These are phyloP conservation scores for Thalassiosira delicatula DNA, from an alignment of 352 stramenopile species.

Conservation along the genomic window DNA sequence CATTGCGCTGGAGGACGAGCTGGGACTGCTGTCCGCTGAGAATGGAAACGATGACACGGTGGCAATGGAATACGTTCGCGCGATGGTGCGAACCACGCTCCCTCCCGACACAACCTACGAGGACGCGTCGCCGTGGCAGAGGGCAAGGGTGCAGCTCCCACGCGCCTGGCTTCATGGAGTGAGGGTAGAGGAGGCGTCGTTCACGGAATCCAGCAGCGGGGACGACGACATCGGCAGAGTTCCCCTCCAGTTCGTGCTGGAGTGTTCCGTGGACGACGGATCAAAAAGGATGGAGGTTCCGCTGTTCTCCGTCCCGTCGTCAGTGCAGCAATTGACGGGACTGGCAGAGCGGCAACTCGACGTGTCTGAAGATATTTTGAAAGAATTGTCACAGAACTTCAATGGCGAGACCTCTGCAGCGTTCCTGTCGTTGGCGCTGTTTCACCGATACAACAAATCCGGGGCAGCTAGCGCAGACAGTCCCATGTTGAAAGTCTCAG, in stretches of 20 bases:
- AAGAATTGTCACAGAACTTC: constrained; percentile 50
- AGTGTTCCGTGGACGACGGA: constrained; percentile 56
- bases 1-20: constrained; percentile 58
- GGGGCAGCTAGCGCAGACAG: not conserved
- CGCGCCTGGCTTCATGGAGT: constrained; percentile 49
- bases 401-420: constrained; percentile 46
- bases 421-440: constrained; percentile 50
- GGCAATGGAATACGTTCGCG: constrained; percentile 52
- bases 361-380: constrained; percentile 49
- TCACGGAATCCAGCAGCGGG: no score
- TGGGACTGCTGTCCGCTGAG: constrained; percentile 31
- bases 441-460: constrained; percentile 49
- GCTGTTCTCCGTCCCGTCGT: constrained; percentile 43
- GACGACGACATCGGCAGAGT: constrained; percentile 29
- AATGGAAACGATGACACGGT: constrained; percentile 13
- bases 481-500: constrained; percentile 38
- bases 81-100: constrained; percentile 39
- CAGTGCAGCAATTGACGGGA: no score
- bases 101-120: constrained; percentile 26
- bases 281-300: constrained; percentile 51
- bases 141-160: constrained; percentile 42
- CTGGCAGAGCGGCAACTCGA: no score
- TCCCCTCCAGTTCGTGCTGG: constrained; percentile 46
- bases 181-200: constrained; percentile 30
- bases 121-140: constrained; percentile 35